Conservation (phyloP, 148 eudicot genomes). For the Dysphania ambrosioides region DNA sequence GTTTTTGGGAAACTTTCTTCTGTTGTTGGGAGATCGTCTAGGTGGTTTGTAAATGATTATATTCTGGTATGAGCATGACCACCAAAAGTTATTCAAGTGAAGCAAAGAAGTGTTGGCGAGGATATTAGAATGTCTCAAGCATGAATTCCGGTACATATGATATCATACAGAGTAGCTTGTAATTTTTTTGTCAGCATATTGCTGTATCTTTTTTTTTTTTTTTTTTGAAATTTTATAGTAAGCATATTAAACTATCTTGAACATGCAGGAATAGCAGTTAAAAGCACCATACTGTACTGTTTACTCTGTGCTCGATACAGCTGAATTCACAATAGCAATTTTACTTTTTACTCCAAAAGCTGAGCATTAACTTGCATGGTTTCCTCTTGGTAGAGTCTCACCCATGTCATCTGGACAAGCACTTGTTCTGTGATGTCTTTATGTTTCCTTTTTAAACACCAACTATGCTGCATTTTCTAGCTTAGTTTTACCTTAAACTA, state of each 20-base stretch:
- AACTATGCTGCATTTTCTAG: too few species aligned
- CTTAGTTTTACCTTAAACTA: too few species aligned
- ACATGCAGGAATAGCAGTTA: neutral
- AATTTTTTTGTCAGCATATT: constrained; percentile 3
- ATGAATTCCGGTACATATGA: constrained; percentile 11
- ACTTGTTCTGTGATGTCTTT: too few species aligned
- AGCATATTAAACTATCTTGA: neutral
- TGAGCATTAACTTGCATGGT: too few species aligned
- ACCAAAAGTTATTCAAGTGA: neutral
- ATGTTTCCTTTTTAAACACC: too few species aligned
- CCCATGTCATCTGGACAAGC: too few species aligned
- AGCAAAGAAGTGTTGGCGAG: neutral
- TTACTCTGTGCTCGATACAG: too few species aligned
- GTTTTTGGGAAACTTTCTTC: neutral
- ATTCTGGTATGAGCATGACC: neutral
- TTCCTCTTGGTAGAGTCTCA: too few species aligned
- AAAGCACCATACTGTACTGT: too few species aligned
- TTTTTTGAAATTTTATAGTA: neutral
- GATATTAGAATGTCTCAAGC: neutral
- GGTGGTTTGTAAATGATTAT: neutral
- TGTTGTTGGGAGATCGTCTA: neutral
- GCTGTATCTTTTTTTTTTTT: neutral
- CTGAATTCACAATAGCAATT: neutral
- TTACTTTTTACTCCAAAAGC: neutral
- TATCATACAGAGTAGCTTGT: constrained; percentile 10